Evolutionary conservation across 169 alveolate genomes (phyloP).

Genomic region (Plasmodium vivax): DNA sequence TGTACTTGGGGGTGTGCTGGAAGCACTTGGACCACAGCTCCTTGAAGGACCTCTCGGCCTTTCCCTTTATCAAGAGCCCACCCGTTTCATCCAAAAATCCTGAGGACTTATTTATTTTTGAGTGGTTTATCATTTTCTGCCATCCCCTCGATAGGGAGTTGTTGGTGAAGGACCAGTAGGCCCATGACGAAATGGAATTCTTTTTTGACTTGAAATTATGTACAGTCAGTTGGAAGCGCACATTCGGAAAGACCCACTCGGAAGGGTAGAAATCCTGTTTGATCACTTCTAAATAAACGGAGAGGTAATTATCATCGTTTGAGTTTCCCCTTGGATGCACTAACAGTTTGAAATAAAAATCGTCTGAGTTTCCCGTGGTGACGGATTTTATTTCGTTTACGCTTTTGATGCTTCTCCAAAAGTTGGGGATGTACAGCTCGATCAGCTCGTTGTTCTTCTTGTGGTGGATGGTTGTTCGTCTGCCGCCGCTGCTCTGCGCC

Average conservation of each 20-base stretch:
- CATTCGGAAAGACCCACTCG: slow-evolving; percentile 94
- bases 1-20: slow-evolving; percentile 86
- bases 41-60: slow-evolving; percentile 93
- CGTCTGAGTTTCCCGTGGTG: slow-evolving; percentile 90
- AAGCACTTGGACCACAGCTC: slow-evolving; percentile 90
- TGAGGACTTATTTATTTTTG: slow-evolving; percentile 87
- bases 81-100: slow-evolving; percentile 94
- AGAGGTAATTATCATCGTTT: slow-evolving; percentile 90
- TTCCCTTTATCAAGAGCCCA: slow-evolving; percentile 90
- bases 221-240: slow-evolving; percentile 91
- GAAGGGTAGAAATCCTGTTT: slow-evolving; percentile 93
- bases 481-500: not conserved
- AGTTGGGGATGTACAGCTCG: slow-evolving; percentile 90
- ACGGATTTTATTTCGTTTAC: slow-evolving; percentile 92
- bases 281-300: slow-evolving; percentile 92
- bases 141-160: slow-evolving; percentile 93
- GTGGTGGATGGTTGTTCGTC: not conserved
- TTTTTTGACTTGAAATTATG: slow-evolving; percentile 90
- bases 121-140: slow-evolving; percentile 93
- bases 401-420: slow-evolving; percentile 92
- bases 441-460: slow-evolving; percentile 42
- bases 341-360: slow-evolving; percentile 88
- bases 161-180: slow-evolving; percentile 92
- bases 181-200: slow-evolving; percentile 92
- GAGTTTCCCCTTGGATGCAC: slow-evolving; percentile 93